Percentiles rank a stretch among this genome's conserved stretches.
Evolutionary conservation across 306 rosid genomes (phyloP).

Genomic region (Ormosia semicastrata): DNA sequence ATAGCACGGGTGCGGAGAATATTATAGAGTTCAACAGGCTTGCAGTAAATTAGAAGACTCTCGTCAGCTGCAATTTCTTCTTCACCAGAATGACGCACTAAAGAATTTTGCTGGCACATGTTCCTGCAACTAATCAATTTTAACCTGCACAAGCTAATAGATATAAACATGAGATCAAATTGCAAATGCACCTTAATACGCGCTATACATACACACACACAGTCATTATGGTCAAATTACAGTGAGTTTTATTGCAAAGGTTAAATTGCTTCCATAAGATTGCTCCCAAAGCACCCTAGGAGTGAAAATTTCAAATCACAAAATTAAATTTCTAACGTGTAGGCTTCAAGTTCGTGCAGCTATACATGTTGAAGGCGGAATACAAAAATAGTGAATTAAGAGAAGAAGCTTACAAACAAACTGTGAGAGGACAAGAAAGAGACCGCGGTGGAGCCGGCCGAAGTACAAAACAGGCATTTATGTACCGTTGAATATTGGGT

Average conservation of each 20-base stretch:
- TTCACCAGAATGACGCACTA: conserved; percentile 59
- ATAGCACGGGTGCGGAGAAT: conserved; percentile 79
- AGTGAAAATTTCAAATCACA: no score
- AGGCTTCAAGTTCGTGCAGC: no score
- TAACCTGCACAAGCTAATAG: conserved; percentile 20
- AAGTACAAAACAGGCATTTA: no score
- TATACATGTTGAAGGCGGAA: background rate
- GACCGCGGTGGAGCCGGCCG: no score
- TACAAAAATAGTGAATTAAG: background rate
- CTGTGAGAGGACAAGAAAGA: no score
- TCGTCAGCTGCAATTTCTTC: conserved; percentile 74
- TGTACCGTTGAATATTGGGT: no score
- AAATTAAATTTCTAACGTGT: no score
- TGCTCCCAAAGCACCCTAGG: background rate
- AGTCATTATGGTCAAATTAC: background rate
- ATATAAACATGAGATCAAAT: background rate
- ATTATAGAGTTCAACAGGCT: conserved; percentile 93
- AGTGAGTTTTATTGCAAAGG: background rate
- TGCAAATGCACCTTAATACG: background rate
- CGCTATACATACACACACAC: background rate
- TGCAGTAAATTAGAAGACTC: conserved; percentile 84
- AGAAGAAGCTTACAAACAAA: no score
- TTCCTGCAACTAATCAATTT: background rate
- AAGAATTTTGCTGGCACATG: conserved; percentile 81
- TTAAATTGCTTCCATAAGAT: background rate